phyloP scores from a whole-genome alignment of 345 rosid species.

The Murraya koenigii region DNA sequence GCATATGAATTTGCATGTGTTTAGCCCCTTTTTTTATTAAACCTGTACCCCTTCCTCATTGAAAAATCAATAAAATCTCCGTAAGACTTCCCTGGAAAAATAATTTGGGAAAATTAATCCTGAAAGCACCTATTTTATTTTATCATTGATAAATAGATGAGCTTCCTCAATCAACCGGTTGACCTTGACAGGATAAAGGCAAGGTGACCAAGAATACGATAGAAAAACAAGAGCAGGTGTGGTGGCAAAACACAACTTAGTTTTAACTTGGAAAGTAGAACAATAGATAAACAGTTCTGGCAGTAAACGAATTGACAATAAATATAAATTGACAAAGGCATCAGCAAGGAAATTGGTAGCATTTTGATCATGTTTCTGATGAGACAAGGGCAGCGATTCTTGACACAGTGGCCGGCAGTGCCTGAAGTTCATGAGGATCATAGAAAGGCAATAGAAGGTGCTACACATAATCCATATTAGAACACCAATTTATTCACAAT shows the following conservation, averaged over 20 bases:
- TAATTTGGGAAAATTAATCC: too few species aligned
- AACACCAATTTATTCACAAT: neutral
- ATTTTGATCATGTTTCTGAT: neutral
- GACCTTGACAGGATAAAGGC: neutral
- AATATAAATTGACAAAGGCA: neutral
- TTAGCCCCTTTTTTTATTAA: too few species aligned
- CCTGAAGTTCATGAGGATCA: too few species aligned
- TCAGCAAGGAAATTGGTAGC: neutral
- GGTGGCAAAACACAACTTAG: neutral
- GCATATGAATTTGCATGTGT: too few species aligned
- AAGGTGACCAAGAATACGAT: neutral
- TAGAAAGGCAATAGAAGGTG: too few species aligned
- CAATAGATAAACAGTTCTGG: neutral
- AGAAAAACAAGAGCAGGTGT: neutral
- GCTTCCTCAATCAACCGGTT: too few species aligned
- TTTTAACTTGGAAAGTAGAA: neutral
- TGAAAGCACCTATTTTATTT: too few species aligned
- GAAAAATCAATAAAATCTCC: too few species aligned
- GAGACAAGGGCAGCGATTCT: neutral
- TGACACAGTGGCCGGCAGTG: neutral
- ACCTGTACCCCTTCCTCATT: too few species aligned
- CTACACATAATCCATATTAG: neutral
- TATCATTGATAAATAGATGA: too few species aligned
- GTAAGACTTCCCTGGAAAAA: too few species aligned
- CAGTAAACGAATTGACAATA: neutral